Evolutionary conservation across 208 protist species (phyloP).

Genomic region (Leishmania gerbilli): DNA sequence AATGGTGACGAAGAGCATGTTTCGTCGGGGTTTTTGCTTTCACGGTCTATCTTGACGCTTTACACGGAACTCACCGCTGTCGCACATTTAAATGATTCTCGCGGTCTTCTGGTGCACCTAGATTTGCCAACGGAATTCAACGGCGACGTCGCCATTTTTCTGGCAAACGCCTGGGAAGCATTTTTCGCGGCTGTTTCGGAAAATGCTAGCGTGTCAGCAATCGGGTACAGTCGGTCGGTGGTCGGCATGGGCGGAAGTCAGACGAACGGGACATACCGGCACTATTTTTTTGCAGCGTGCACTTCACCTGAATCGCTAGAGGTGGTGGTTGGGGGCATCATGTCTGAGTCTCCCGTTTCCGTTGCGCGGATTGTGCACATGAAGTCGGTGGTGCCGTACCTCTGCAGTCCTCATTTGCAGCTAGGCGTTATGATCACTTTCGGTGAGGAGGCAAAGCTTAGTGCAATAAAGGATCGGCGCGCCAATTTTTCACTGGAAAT

Average conservation of each 20-base stretch:
- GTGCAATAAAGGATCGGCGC: constrained; percentile 30
- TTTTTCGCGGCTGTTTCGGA: constrained; percentile 53
- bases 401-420: constrained; percentile 52
- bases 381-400: constrained; percentile 62
- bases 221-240: constrained; percentile 63
- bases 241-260: constrained; percentile 26
- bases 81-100: constrained; percentile 49
- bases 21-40: constrained; percentile 71
- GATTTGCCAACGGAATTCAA: constrained; percentile 54
- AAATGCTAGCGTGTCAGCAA: constrained; percentile 40
- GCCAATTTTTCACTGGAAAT: constrained; percentile 44
- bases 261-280: constrained; percentile 46
- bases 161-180: constrained; percentile 57
- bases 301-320: constrained; percentile 17
- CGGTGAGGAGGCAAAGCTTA: constrained; percentile 57
- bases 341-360: constrained; percentile 20
- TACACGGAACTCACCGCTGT: constrained; percentile 42
- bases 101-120: constrained; percentile 59
- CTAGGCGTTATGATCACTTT: constrained; percentile 67
- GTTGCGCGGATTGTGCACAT: constrained; percentile 42
- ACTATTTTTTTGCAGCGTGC: constrained; percentile 77
- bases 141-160: constrained; percentile 38
- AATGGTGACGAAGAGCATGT: constrained; percentile 19
- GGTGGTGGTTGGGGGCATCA: constrained; percentile 6
- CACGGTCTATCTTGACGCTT: constrained; percentile 53